These are phyloP conservation scores for Jamesozyma hellenica DNA, from an alignment of 805 yeast species.

Conservation along the genomic window DNA sequence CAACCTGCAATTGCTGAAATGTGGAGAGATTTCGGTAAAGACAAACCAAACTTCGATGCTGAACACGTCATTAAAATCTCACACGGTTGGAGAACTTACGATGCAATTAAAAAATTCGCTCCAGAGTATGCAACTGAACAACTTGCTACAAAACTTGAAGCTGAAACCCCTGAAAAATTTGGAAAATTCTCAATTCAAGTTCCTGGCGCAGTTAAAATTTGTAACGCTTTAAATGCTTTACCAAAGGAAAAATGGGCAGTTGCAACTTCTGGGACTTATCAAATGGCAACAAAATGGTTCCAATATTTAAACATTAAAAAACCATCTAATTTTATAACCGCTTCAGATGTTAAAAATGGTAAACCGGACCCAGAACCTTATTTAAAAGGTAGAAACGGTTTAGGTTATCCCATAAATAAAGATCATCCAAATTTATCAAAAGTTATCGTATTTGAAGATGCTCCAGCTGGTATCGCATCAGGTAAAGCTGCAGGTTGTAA, in stretches of 20 bases:
- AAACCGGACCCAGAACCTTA: constrained; percentile 86
- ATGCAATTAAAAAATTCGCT: constrained; percentile 62
- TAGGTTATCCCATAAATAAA: constrained; percentile 31
- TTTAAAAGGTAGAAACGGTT: constrained; percentile 39
- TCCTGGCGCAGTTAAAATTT: constrained; percentile 63
- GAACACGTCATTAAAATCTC: constrained; percentile 61
- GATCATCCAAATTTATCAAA: constrained; percentile 31
- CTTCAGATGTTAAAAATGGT: constrained; percentile 68
- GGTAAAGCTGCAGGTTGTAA: constrained; percentile 78
- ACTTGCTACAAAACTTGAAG: constrained; percentile 58
- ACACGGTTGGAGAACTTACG: constrained; percentile 79
- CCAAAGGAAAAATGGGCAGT: constrained; percentile 69
- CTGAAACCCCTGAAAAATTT: constrained; percentile 57
- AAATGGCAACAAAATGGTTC: constrained; percentile 74
- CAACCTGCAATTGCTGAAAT: constrained; percentile 74
- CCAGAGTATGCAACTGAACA: constrained; percentile 61
- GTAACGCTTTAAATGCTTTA: constrained; percentile 40
- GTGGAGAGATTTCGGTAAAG: constrained; percentile 66
- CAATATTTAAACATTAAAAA: constrained; percentile 46
- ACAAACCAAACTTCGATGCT: constrained; percentile 58
- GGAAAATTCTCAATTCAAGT: constrained; percentile 68
- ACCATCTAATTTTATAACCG: constrained; percentile 74
- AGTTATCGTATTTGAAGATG: constrained; percentile 74
- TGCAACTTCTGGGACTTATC: constrained; percentile 75
- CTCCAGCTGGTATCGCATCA: constrained; percentile 78